Evolutionary conservation across 208 protist genomes (phyloP).

Genomic region (Phytomonas francai): DNA sequence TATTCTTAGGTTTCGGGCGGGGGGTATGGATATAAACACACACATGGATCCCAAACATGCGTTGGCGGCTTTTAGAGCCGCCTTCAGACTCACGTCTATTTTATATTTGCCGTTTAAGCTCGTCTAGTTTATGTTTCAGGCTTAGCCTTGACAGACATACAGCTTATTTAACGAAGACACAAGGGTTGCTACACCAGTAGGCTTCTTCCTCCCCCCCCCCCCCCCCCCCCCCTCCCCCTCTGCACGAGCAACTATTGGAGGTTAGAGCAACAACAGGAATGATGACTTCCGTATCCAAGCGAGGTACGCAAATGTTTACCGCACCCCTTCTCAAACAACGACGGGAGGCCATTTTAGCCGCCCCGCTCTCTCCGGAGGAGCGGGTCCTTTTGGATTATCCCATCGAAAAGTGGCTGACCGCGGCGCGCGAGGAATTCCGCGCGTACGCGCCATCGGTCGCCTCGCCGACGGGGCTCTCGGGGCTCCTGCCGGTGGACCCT

Average conservation of each 20-base stretch:
- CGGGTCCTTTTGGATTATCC: conserved; percentile 24
- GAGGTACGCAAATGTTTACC: neutral
- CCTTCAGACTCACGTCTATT: neutral
- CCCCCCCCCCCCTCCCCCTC: too few species aligned
- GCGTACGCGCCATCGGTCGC: conserved; percentile 16
- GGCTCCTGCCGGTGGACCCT: conserved; percentile 15
- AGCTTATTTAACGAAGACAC: neutral
- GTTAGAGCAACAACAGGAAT: neutral
- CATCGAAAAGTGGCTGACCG: conserved; percentile 21
- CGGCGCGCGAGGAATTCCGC: conserved; percentile 13
- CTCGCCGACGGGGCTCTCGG: conserved; percentile 4
- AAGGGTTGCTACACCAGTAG: neutral
- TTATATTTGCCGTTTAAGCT: neutral
- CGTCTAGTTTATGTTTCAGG: neutral
- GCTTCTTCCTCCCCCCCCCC: too few species aligned
- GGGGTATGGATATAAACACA: neutral
- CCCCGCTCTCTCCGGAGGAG: conserved; percentile 18
- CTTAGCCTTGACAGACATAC: neutral
- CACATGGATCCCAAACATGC: neutral
- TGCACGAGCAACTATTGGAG: neutral
- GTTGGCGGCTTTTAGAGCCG: neutral
- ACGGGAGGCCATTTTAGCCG: conserved; percentile 17
- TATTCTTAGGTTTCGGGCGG: neutral
- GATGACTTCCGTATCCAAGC: neutral
- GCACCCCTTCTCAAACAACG: neutral